phyloP scores from a whole-genome alignment of 768 basidiomycete genomes.

The Vishniacozyma victoriae region DNA sequence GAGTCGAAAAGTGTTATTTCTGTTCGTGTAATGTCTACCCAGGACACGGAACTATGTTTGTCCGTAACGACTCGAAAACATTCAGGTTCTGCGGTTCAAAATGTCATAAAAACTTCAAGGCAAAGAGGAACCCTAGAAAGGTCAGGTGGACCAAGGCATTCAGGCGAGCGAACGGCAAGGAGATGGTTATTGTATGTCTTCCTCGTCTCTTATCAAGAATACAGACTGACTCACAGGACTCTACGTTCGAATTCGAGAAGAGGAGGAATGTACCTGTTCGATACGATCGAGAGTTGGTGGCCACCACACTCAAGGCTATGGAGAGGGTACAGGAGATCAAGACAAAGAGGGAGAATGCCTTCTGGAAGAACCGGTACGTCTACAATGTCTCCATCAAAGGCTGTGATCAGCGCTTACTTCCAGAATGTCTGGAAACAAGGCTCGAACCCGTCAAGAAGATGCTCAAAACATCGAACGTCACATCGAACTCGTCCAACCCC shows the following conservation, averaged over 20 bases:
- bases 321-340: conserved; percentile 91
- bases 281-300: conserved; percentile 88
- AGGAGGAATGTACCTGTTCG: conserved; percentile 93
- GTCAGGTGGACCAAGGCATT: conserved; percentile 99
- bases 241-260: conserved; percentile 98
- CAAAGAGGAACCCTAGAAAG: conserved; percentile 99
- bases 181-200: conserved; percentile 87
- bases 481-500: conserved; percentile 47
- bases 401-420: conserved; percentile 5
- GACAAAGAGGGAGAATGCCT: conserved; percentile 78
- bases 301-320: conserved; percentile 93
- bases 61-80: conserved; percentile 94
- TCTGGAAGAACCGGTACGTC: conserved; percentile 75
- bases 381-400: not conserved
- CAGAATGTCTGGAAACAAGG: conserved; percentile 78
- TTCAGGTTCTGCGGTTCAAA: conserved; percentile 98
- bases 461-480: conserved; percentile 62
- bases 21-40: conserved; percentile 96
- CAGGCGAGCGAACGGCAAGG: conserved; percentile 95
- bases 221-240: conserved; percentile 61
- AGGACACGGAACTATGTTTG: conserved; percentile 93
- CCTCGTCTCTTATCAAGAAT: not conserved
- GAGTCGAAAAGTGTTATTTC: conserved; percentile 97
- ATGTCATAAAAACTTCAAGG: conserved; percentile 99
- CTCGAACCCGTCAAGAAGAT: conserved; percentile 54